Evolutionary conservation across 2,329 filamentous ascomycete genomes (phyloP), one percentile per base, ranked within the genome.

Genomic region (Sarocladium brachiariae): DNA sequence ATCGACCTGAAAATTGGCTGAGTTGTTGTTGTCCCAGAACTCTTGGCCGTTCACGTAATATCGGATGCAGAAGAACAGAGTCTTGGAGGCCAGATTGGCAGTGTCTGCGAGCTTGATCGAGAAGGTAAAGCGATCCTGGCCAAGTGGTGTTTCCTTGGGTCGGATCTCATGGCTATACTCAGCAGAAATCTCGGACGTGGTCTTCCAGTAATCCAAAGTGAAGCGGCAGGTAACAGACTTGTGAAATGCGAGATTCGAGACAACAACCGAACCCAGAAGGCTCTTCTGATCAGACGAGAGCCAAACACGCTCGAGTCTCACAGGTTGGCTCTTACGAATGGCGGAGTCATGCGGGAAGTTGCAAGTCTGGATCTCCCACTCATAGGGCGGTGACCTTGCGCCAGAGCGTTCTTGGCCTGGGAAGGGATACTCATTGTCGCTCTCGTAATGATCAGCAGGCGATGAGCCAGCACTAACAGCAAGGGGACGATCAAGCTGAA

Each of bases 141-240:
- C 83, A 58, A 86, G 76, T 19, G 80, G 71, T 3, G 72, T 73
- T 37, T 86, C 80, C 57, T 80, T 80, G 24, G 81, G 81, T 38
- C 83, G 81, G 41, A 92, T 79, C 68, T 93, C 87, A 54, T 87
- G 81, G 64, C 84, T 85, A 71, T 81, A 99, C 60, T 96, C 90
- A n/a, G 89, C 92, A 33, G 78, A 77, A 2, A 97, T 87, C 65
- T 99, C 93, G 1, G 93, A 99, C 0, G 91, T 95, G 0, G 93
- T 99, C 76, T 95, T 96, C 93, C 93, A 99, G 70, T 95, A 93
- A 67, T 99, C 93, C 43, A 96, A 78, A 0, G 93, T 99, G 67
- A 99, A 99, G 48, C 93, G 83, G 65, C 89, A 92, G n/a, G 86
- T 83, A 50, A 99, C 89, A 5, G 76, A 68, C 70, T 99, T 99